Evolutionary conservation across 495 filamentous ascomycete genomes (phyloP), one percentile per base, ranked within the genome.

Genomic region (Penicillium verhagenii): DNA sequence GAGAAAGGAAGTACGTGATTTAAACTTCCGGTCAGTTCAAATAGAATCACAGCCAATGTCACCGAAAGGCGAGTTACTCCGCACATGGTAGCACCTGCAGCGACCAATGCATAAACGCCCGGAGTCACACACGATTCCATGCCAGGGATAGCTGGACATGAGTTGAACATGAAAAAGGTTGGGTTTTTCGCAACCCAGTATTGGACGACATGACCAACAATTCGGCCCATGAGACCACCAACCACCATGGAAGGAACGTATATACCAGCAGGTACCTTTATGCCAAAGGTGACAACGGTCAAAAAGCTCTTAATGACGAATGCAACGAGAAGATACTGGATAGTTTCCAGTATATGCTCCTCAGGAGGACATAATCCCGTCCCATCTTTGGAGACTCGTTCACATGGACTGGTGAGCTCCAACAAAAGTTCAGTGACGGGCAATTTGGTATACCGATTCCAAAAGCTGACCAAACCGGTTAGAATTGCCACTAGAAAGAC

Each of bases 171-270:
- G 24, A 81, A 72, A 52, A 83, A 86, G 50, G 82, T 72, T 0
- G 92, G 89, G 63, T 88, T 88, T 42, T 81, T 81, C 46, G 90
- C 75, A 11, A 89, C 89, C 40, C 89, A 68, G 71, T 91, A 94
- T 66, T 98, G 94, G 0, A 96, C 87, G 9, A 84, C 59, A 64
- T 97, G 92, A 1, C 94, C 94, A 47, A 96, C 84, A 14, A 91
- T 83, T 3, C 94, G 88, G 28, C 94, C 94, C 78, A 96, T 86
- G 37, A 98, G 76, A 65, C 94, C 94, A 53, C 94, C 94, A 43
- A 96, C 91, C 28, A 98, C 94, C 94, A 98, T 98, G 59, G 91
- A 95, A 4, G 94, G 94, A 0, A 98, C 92, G 60, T 97, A 98
- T 56, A 98, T 97, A 28, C 94, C 94, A 2, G 92, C 91, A 9